Base-by-base conservation (phyloP, 2,329 filamentous ascomycete species). In the Fusarium incarnatum region DNA sequence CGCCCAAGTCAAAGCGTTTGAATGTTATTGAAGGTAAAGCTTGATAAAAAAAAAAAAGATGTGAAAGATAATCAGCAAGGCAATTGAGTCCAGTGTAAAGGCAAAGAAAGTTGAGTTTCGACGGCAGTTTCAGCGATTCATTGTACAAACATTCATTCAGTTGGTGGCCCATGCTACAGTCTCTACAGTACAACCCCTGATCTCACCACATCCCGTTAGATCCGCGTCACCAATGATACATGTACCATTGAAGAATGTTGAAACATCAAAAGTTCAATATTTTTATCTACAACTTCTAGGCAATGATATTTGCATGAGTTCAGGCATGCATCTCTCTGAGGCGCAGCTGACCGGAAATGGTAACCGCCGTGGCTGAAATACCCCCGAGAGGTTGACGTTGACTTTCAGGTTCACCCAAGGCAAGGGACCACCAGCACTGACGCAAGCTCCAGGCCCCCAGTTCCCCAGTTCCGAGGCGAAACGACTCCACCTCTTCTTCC, bases 371-470 rank as follows among this genome's bases (percentile, higher is more conserved):
- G 73, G 73, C 67, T 73, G 52, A 63, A 48, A 37, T 57, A 32
- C 32, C 11, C 48, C 48, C 32, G 47, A 25, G 22, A 25, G 48
- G 34, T 41, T 25, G 13, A 53, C 9, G 32, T 18, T 42, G 23
- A 22, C 23, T n/a, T 47, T 45, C 54, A 58, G 32, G 41, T 44
- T 16, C 23, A 42, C 49, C 23, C 25, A 27, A n/a, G 12, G 22
- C 48, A 40, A 41, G 32, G 48, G 32, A 52, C 48, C 32, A 20
- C 37, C 63, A 50, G 41, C 54, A 74, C 73, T 75, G 73, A 75
- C 73, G 73, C 73, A 75, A 75, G 73, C 73, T 50, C 61, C 55
- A 56, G 46, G 42, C 45, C 62, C 62, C 60, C 53, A 66, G 52
- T 64, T 59, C 52, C 41, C 42, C 41, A 32, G 20, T n/a, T n/a